Evolutionary conservation across 495 filamentous ascomycete genomes (phyloP), one percentile per base, ranked within the genome.

Genomic region (Hypoxylon cercidicola): DNA sequence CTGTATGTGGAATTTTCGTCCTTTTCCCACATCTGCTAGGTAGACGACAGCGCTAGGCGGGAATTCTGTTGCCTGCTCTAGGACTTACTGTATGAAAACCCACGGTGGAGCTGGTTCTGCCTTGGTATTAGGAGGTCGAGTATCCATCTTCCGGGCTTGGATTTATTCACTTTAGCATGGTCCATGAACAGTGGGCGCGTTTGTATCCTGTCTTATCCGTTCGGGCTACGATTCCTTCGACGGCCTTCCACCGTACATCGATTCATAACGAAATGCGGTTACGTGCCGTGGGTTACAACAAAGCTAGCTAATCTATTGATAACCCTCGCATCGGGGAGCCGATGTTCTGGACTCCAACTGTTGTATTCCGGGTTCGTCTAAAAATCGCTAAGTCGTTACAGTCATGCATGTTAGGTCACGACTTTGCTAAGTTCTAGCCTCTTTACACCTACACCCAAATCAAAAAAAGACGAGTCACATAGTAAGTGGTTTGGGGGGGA

Each of bases 371-470:
- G 20, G 25, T 19, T 39, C 41, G 13, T 41, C 11, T 8, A 32
- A 28, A 54, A 55, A 43, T 11, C 34, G 23, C 51, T 28, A 41
- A 50, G 35, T 41, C 37, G 25, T 50, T 48, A 61, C 34, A 34
- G 35, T 37, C 20, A 20, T 55, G 23, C 23, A 32, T 61, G 16
- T 12, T n/a, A 18, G 16, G 15, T 62, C 15, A 28, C 30, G 21
- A 35, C 32, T 23, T 32, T 37, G 53, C 47, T 41, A 18, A 48
- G 41, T 39, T 57, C 40, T 45, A 28, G 53, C 25, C 54, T 37
- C 25, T 52, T 45, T 63, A 63, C 40, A 25, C 13, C 8, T 39
- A 60, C 45, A 43, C 55, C 60, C 35, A 25, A 7, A 55, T 28
- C 15, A n/a, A n/a, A 30, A 25, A 20, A 46, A 37, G 11, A 51